A percentile compares a stretch with the other conserved stretches of the same genome.
phyloP scores from a whole-genome alignment of 2,329 filamentous ascomycete genomes.

The Stemphylium lycopersici region DNA sequence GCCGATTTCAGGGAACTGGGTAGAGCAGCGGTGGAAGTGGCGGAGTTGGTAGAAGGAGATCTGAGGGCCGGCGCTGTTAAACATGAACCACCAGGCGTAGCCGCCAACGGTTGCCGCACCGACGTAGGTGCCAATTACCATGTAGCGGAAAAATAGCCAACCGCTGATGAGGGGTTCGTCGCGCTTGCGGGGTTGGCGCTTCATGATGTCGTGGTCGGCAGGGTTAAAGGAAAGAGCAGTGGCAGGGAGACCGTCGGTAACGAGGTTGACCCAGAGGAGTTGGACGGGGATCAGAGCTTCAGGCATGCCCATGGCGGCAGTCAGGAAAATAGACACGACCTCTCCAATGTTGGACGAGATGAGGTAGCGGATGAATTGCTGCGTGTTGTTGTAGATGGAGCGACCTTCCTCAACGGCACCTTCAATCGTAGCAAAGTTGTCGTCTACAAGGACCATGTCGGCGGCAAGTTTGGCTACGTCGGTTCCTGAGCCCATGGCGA shows the following conservation, averaged over 20 bases:
- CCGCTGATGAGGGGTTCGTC: slow-evolving; percentile 91
- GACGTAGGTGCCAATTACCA: slow-evolving; percentile 95
- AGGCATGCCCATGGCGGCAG: slow-evolving; percentile 94
- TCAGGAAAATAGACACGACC: slow-evolving; percentile 98
- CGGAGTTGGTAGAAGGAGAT: slow-evolving; percentile 88
- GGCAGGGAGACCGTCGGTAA: slow-evolving; percentile 94
- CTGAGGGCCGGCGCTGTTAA: slow-evolving; percentile 85
- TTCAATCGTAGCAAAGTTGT: slow-evolving; percentile 98
- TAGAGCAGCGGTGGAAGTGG: slow-evolving; percentile 91
- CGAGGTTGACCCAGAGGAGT: slow-evolving; percentile 97
- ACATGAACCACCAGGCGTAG: slow-evolving; percentile 99
- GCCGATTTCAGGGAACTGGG: slow-evolving; percentile 85
- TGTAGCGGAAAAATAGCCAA: slow-evolving; percentile 97
- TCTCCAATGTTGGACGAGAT: slow-evolving; percentile 99
- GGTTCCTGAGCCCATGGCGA: slow-evolving; percentile 97
- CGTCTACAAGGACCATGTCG: slow-evolving; percentile 97
- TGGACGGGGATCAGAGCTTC: slow-evolving; percentile 97
- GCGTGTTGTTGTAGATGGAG: slow-evolving; percentile 99
- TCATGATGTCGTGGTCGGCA: slow-evolving; percentile 98
- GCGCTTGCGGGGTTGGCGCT: slow-evolving; percentile 84
- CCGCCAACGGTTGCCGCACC: slow-evolving; percentile 93
- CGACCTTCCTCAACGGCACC: slow-evolving; percentile 95
- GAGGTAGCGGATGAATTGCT: slow-evolving; percentile 98
- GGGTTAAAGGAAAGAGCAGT: slow-evolving; percentile 98
- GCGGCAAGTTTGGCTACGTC: slow-evolving; percentile 96